Conservation (phyloP, 2,329 filamentous ascomycete genomes). For the Cercospora canescens region DNA sequence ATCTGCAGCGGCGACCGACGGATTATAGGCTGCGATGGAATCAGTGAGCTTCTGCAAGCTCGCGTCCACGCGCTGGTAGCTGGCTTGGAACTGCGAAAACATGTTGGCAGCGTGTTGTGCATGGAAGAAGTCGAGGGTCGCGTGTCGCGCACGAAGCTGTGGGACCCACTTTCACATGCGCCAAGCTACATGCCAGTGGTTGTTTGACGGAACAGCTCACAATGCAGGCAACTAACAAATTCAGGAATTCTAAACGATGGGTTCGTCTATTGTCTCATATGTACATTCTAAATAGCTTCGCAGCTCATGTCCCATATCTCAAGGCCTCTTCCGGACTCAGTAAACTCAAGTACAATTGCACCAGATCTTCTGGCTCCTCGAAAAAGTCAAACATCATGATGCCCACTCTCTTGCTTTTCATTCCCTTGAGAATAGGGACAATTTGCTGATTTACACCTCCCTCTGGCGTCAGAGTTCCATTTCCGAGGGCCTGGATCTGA, state of each 20-base stretch:
- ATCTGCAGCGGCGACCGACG: constrained; percentile 64
- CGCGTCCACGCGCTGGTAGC: constrained; percentile 49
- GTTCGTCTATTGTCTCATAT: background rate
- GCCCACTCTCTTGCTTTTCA: constrained; percentile 49
- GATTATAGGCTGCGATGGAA: constrained; percentile 80
- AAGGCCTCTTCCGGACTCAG: constrained; percentile 21
- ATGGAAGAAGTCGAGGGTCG: background rate
- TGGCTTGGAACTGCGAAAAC: constrained; percentile 44
- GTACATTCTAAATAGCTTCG: background rate
- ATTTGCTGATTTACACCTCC: constrained; percentile 51
- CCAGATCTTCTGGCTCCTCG: constrained; percentile 44
- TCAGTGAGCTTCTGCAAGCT: constrained; percentile 69
- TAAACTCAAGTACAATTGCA: constrained; percentile 42
- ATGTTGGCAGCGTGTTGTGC: constrained; percentile 31
- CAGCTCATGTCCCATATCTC: constrained; percentile 3
- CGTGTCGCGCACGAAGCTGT: constrained; percentile 1
- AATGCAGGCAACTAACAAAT: background rate
- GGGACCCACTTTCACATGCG: constrained; percentile 9
- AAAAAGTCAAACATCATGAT: constrained; percentile 57
- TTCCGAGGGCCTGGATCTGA: constrained; percentile 49
- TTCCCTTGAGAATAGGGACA: constrained; percentile 36
- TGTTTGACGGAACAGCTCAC: background rate
- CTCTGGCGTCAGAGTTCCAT: constrained; percentile 38
- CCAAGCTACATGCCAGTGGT: background rate
- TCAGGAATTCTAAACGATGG: background rate